Percentiles rank a stretch among this genome's conserved stretches.
These are phyloP conservation scores for Vigna nakashimae DNA, from an alignment of 306 rosid genomes.

Conservation along the genomic window DNA sequence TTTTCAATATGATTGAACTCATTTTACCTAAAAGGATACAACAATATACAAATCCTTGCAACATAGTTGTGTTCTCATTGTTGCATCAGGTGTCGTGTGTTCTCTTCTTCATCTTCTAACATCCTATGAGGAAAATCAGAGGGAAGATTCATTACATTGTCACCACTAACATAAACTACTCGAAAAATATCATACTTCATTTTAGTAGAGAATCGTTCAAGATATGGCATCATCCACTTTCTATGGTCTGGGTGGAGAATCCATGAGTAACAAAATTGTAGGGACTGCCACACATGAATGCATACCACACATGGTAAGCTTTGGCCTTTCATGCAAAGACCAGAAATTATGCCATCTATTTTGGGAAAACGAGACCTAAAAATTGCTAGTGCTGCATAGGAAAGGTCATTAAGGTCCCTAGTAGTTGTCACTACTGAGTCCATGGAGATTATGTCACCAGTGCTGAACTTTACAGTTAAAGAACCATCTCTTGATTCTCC, in stretches of 20 bases:
- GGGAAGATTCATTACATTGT: slow-evolving; percentile 41
- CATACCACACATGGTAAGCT: slow-evolving; percentile 51
- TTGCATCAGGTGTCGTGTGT: slow-evolving; percentile 46
- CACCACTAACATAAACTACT: slow-evolving; percentile 62
- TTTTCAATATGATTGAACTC: slow-evolving; percentile 8
- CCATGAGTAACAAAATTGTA: slow-evolving; percentile 68
- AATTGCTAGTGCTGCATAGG: slow-evolving; percentile 59
- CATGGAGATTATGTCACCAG: slow-evolving; percentile 63
- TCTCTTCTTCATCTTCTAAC: slow-evolving; percentile 49
- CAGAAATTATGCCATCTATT: slow-evolving; percentile 57
- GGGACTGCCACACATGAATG: slow-evolving; percentile 72
- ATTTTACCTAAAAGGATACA: neutral
- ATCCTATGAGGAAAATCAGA: slow-evolving; percentile 38
- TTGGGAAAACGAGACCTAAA: slow-evolving; percentile 56
- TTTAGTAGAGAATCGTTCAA: slow-evolving; percentile 57
- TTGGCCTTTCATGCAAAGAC: slow-evolving; percentile 67
- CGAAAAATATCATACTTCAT: slow-evolving; percentile 69
- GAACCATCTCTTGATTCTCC: slow-evolving; percentile 73
- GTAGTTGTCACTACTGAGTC: slow-evolving; percentile 34
- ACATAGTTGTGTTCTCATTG: neutral
- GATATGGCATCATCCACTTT: slow-evolving; percentile 57
- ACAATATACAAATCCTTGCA: neutral
- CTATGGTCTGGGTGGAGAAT: slow-evolving; percentile 53
- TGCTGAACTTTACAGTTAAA: slow-evolving; percentile 49
- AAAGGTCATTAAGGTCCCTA: slow-evolving; percentile 51